Conservation (phyloP, 495 filamentous ascomycete species). For the Terfezia claveryi region DNA sequence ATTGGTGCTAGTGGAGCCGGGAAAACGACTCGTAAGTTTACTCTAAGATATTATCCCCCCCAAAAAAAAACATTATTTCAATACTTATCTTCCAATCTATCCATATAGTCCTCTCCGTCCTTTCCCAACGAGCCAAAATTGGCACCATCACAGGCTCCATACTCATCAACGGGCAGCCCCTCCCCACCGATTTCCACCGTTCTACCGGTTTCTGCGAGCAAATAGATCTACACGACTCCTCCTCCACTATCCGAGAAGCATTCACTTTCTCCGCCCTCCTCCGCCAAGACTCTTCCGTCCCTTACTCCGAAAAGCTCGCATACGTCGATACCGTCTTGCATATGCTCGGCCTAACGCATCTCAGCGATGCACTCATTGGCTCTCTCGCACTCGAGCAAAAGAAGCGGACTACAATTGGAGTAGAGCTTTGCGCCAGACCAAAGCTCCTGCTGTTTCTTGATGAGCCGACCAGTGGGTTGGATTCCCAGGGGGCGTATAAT, state of each 20-base stretch:
- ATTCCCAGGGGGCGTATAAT: conserved; percentile 57
- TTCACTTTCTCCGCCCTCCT: conserved; percentile 45
- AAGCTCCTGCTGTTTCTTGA: conserved; percentile 57
- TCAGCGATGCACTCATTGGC: conserved; percentile 27
- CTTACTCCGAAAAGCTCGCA: conserved; percentile 37
- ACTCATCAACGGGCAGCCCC: conserved; percentile 51
- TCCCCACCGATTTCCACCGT: conserved; percentile 52
- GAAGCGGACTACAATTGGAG: conserved; percentile 63
- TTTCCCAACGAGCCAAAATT: conserved; percentile 53
- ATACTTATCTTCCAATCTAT: neutral
- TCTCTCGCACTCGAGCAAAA: conserved; percentile 31
- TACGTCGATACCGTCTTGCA: conserved; percentile 41
- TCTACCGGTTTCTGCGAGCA: conserved; percentile 73
- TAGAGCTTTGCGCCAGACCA: conserved; percentile 71
- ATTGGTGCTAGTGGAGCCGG: conserved; percentile 52
- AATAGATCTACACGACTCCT: conserved; percentile 58
- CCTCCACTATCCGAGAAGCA: conserved; percentile 42
- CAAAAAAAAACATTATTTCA: conserved; percentile 11
- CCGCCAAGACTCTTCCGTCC: conserved; percentile 31
- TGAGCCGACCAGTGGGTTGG: conserved; percentile 58
- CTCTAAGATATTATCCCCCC: conserved; percentile 33
- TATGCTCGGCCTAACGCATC: conserved; percentile 33
- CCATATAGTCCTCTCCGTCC: conserved; percentile 32
- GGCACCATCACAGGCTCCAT: conserved; percentile 53
- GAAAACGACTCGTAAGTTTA: conserved; percentile 39